Conservation (phyloP, 768 basidiomycete species). For the Mycena leptocephala region DNA sequence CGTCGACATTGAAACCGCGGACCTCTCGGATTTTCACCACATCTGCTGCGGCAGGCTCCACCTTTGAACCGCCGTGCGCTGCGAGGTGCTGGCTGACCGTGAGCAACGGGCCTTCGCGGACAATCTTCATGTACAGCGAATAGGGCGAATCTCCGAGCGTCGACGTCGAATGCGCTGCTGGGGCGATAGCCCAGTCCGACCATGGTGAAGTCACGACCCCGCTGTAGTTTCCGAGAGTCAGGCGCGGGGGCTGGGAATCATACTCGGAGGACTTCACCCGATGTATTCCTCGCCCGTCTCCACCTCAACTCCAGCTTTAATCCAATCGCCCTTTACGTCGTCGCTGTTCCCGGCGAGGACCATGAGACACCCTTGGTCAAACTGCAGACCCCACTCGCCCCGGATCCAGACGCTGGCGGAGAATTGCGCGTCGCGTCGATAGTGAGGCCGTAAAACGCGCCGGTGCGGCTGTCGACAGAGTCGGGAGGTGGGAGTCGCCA, state of each 20-base stretch:
- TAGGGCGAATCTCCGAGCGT: conserved; percentile 21
- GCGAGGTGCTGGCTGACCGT: conserved; percentile 25
- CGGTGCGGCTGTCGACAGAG: conserved; percentile 27
- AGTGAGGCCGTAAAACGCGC: conserved; percentile 21
- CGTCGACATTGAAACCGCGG: conserved; percentile 29
- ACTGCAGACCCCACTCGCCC: conserved; percentile 26
- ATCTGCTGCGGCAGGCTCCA: background rate
- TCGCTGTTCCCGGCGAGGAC: conserved; percentile 21
- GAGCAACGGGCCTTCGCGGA: conserved; percentile 30
- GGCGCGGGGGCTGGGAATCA: too few relatives aligned
- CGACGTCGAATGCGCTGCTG: conserved; percentile 24
- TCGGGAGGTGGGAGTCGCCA: conserved; percentile 28
- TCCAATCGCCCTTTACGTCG: conserved; percentile 28
- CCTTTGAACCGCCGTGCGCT: background rate
- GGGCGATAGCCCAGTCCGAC: conserved; percentile 33
- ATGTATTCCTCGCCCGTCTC: conserved; percentile 29
- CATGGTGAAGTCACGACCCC: conserved; percentile 33
- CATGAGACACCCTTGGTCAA: conserved; percentile 35
- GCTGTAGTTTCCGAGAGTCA: too few relatives aligned
- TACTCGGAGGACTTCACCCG: background rate
- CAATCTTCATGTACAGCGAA: conserved; percentile 28
- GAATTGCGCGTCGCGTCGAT: conserved; percentile 33
- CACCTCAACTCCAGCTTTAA: conserved; percentile 30
- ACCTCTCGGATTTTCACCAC: conserved; percentile 24
- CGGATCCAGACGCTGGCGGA: conserved; percentile 29